phyloP scores from a whole-genome alignment of 2,329 filamentous ascomycete genomes.

The Colletotrichum sidae region DNA sequence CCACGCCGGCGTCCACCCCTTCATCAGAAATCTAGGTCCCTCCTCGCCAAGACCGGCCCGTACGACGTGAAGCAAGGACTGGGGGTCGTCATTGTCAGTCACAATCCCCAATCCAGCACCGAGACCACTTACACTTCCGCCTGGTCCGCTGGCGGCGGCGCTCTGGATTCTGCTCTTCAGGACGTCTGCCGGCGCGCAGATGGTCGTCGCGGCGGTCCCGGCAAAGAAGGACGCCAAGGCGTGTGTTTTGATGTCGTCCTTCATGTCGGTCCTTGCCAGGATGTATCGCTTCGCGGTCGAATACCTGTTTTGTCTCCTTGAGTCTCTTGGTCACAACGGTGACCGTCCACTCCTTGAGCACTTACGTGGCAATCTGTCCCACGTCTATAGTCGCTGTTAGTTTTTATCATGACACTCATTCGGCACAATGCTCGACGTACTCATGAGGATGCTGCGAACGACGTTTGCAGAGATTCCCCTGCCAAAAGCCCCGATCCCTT shows the following conservation, averaged over 20 bases:
- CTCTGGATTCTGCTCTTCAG: constrained; percentile 57
- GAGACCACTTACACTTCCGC: constrained; percentile 25
- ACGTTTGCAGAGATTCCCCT: constrained; percentile 55
- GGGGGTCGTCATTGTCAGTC: background rate
- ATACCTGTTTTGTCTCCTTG: constrained; percentile 43
- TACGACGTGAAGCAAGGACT: constrained; percentile 50
- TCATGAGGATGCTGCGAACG: constrained; percentile 57
- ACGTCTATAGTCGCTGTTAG: constrained; percentile 48
- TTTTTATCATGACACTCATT: constrained; percentile 12
- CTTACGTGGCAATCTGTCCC: constrained; percentile 57
- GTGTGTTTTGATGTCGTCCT: constrained; percentile 55
- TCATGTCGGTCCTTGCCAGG: constrained; percentile 41
- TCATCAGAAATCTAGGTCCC: constrained; percentile 56
- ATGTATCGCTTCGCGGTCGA: constrained; percentile 49
- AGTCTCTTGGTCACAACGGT: no score
- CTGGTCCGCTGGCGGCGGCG: constrained; percentile 39
- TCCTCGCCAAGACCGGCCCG: constrained; percentile 50
- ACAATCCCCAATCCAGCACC: background rate
- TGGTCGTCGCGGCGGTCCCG: constrained; percentile 58
- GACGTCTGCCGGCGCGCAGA: constrained; percentile 58
- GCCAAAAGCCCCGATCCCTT: constrained; percentile 52
- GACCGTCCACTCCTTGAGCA: constrained; percentile 30
- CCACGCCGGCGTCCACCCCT: constrained; percentile 60
- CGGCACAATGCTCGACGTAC: constrained; percentile 42
- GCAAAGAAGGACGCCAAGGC: constrained; percentile 53